A percentile compares a stretch with the other conserved stretches of the same genome.
Evolutionary conservation across 257 asterid genomes (phyloP).

Genomic region (Solanum microdontum): DNA sequence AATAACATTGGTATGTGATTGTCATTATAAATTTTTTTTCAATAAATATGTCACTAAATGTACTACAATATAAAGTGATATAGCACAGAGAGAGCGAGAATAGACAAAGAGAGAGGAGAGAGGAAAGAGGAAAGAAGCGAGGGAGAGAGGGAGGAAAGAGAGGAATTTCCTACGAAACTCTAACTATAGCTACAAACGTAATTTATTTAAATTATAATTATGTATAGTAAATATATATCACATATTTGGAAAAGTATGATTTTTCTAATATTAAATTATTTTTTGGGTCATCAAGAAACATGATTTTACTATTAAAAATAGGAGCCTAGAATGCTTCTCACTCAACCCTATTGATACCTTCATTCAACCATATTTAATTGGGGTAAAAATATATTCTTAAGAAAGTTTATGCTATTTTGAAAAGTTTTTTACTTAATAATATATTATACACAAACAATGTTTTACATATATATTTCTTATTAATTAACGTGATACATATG

Average conservation of each 20-base stretch:
- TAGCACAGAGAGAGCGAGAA: background rate
- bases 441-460: background rate
- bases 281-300: background rate
- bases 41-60: too few species aligned
- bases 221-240: background rate
- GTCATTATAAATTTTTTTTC: too few species aligned
- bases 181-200: too few species aligned
- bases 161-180: too few species aligned
- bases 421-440: background rate
- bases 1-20: too few species aligned
- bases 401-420: too few species aligned
- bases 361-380: background rate
- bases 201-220: too few species aligned
- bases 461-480: too few species aligned
- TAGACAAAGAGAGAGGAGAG: background rate
- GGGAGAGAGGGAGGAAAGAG: background rate
- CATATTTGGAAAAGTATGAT: too few species aligned
- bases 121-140: background rate
- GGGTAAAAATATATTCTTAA: background rate
- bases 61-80: too few species aligned
- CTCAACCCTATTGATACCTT: background rate
- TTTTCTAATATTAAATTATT: background rate
- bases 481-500: too few species aligned
- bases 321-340: background rate
- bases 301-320: background rate